Evolutionary conservation across 2,329 filamentous ascomycete species (phyloP).

Genomic region (Endoconidiophora laricicola): DNA sequence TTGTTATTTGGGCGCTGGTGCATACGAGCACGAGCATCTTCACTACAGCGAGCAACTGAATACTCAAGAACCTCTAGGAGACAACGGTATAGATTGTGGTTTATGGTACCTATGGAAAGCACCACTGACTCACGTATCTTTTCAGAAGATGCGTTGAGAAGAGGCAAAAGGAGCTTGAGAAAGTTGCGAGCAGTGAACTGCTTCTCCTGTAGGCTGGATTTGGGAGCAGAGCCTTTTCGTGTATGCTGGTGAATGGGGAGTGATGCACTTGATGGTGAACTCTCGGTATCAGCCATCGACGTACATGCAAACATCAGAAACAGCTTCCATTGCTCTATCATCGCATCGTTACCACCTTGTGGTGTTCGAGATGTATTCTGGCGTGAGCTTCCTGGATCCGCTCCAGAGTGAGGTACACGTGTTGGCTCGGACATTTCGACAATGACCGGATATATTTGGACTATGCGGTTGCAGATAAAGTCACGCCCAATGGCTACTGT

Average conservation of each 20-base stretch:
- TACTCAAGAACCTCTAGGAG: constrained; percentile 80
- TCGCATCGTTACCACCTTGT: constrained; percentile 63
- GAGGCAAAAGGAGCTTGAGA: constrained; percentile 80
- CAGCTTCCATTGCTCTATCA: constrained; percentile 95
- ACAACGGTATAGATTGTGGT: constrained; percentile 81
- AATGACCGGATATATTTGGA: constrained; percentile 84
- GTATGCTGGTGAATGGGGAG: constrained; percentile 43
- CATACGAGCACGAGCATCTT: constrained; percentile 71
- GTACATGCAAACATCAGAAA: constrained; percentile 96
- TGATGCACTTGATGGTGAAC: constrained; percentile 28
- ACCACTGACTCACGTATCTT: constrained; percentile 84
- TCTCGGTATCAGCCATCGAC: constrained; percentile 71
- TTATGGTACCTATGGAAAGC: constrained; percentile 82
- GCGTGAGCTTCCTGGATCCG: constrained; percentile 38
- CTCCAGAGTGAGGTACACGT: constrained; percentile 46
- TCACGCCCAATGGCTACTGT: constrained; percentile 82
- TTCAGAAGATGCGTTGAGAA: constrained; percentile 62
- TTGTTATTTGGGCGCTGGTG: constrained; percentile 77
- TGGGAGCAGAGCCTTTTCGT: constrained; percentile 59
- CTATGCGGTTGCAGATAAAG: constrained; percentile 76
- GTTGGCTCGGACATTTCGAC: constrained; percentile 59
- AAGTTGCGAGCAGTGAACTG: constrained; percentile 77
- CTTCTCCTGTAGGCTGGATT: constrained; percentile 48
- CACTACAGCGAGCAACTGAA: constrained; percentile 69
- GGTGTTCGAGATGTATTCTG: constrained; percentile 34